A percentile compares a stretch with the other conserved stretches of the same genome.
phyloP scores from a whole-genome alignment of 1,284 basidiomycete species.

The Takashimella tepidaria region DNA sequence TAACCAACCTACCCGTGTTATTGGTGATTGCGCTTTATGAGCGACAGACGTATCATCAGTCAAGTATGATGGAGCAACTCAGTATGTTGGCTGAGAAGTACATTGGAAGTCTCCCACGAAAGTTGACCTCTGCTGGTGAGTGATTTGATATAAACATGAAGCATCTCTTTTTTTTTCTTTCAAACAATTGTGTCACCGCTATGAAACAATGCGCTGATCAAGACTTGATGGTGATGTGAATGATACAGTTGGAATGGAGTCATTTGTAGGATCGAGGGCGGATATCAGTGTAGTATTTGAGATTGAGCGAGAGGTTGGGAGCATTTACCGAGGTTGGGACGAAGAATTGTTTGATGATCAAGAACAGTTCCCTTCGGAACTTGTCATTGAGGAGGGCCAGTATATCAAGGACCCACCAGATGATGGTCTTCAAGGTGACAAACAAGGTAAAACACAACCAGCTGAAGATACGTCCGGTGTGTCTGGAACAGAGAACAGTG shows the following conservation, averaged over 20 bases:
- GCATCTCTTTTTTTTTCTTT: too few relatives aligned
- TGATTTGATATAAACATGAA: too few relatives aligned
- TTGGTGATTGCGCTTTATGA: conserved; percentile 76
- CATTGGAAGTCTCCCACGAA: conserved; percentile 65
- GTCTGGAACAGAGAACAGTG: background rate
- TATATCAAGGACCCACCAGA: conserved; percentile 9
- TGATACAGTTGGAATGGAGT: conserved; percentile 67
- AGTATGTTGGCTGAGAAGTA: conserved; percentile 61
- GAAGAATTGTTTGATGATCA: conserved; percentile 49
- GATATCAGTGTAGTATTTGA: conserved; percentile 81
- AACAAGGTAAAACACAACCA: background rate
- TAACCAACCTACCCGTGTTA: conserved; percentile 80
- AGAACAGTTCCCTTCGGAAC: conserved; percentile 20
- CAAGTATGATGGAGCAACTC: conserved; percentile 67
- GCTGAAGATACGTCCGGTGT: background rate
- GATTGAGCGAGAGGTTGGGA: conserved; percentile 62
- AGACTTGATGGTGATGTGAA: conserved; percentile 11
- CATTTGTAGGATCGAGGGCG: conserved; percentile 60
- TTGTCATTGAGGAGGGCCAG: conserved; percentile 22
- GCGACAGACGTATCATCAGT: conserved; percentile 62
- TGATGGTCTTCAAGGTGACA: background rate
- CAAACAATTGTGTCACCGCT: too few relatives aligned
- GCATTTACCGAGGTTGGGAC: conserved; percentile 44
- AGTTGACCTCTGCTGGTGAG: conserved; percentile 66
- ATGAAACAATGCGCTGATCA: too few relatives aligned